phyloP scores from a whole-genome alignment of 2,329 filamentous ascomycete species.

The Fusarium succisae region DNA sequence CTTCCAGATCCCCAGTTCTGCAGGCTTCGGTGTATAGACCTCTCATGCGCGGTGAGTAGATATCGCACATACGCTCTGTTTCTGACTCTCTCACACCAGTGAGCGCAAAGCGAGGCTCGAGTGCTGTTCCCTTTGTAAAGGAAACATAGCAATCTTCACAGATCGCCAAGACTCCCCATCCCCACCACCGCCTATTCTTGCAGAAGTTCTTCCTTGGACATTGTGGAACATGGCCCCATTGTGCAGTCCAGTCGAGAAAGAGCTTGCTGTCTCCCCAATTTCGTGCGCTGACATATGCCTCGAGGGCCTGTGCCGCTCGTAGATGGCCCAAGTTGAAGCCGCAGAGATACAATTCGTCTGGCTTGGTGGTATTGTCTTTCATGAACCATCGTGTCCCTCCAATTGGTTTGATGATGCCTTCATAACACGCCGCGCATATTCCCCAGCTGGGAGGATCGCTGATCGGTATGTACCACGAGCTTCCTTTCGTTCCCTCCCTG shows the following conservation, averaged over 20 bases:
- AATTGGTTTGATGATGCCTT: conserved; percentile 45
- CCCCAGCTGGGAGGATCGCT: conserved; percentile 46
- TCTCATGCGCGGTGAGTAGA: conserved; percentile 52
- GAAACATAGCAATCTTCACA: conserved; percentile 51
- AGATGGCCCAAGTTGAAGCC: conserved; percentile 47
- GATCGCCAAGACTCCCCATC: conserved; percentile 49
- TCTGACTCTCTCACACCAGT: conserved; percentile 28
- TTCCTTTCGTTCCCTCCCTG: conserved; percentile 43
- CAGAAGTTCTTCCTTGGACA: conserved; percentile 34
- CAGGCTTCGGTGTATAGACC: conserved; percentile 46
- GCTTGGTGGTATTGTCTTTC: conserved; percentile 16
- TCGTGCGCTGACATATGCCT: conserved; percentile 41
- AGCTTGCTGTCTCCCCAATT: conserved; percentile 39
- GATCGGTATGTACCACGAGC: conserved; percentile 48
- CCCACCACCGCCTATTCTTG: conserved; percentile 42
- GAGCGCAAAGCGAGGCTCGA: conserved; percentile 45
- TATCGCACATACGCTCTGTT: conserved; percentile 46
- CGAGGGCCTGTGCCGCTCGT: conserved; percentile 39
- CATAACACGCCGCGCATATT: conserved; percentile 50
- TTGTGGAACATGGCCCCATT: conserved; percentile 43
- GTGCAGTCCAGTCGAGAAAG: conserved; percentile 42
- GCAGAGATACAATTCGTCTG: conserved; percentile 42
- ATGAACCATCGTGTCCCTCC: conserved; percentile 45
- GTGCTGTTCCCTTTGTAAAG: conserved; percentile 42
- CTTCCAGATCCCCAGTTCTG: conserved; percentile 29